Conservation (phyloP, 371 early-diverging fungal species). For the Actinomortierella wolfii region DNA sequence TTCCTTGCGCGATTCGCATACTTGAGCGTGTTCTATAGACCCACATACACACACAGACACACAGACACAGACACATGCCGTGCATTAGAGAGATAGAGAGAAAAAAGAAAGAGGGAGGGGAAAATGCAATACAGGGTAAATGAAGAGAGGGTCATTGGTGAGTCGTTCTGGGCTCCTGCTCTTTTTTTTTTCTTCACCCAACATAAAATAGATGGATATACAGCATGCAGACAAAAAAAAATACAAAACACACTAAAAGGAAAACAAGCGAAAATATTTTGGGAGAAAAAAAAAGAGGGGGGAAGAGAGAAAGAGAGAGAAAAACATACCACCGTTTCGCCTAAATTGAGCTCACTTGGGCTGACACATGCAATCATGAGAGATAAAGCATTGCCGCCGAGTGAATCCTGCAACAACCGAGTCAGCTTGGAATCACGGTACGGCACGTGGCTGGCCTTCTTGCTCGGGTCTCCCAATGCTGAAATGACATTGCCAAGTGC, state of each 20-base stretch:
- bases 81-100: too few relatives aligned
- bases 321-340: conserved; percentile 72
- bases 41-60: too few relatives aligned
- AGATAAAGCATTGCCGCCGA: conserved; percentile 93
- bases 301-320: neutral
- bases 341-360: conserved; percentile 77
- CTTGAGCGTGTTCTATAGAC: conserved; percentile 77
- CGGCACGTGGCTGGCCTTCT: conserved; percentile 78
- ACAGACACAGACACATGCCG: too few relatives aligned
- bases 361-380: conserved; percentile 95
- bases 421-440: conserved; percentile 99
- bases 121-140: too few relatives aligned
- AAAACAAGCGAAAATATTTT: neutral
- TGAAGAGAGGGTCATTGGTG: conserved; percentile 5
- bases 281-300: neutral
- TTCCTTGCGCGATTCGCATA: conserved; percentile 91
- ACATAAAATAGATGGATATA: too few relatives aligned
- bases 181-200: too few relatives aligned
- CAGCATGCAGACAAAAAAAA: neutral
- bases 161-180: conserved; percentile 15
- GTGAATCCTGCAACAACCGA: conserved; percentile 91
- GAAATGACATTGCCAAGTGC: conserved; percentile 99
- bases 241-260: neutral
- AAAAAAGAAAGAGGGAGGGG: conserved; percentile 2
- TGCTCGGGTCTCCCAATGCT: conserved; percentile 91